phyloP scores from a whole-genome alignment of 2,329 filamentous ascomycete species.

The Didymella keratinophila region DNA sequence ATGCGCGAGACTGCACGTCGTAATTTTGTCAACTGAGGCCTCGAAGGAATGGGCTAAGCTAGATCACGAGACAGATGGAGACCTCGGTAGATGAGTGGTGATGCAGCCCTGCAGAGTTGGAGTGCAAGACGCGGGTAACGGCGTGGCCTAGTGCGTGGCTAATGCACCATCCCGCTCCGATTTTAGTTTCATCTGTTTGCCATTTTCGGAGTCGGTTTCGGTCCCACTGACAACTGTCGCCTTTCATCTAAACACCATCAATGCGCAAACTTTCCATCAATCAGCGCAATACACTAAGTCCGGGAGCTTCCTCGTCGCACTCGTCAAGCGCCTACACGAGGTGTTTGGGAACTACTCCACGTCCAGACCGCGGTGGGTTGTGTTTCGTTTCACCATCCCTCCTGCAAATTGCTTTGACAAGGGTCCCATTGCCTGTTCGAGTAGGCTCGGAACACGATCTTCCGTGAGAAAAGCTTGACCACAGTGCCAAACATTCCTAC shows the following conservation, averaged over 20 bases:
- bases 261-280: slow-evolving; percentile 31
- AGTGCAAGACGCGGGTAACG: not conserved
- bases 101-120: not conserved
- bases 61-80: not conserved
- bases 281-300: slow-evolving; percentile 13
- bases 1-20: not conserved
- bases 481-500: slow-evolving; percentile 4
- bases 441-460: slow-evolving; percentile 19
- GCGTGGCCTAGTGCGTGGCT: not conserved
- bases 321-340: slow-evolving; percentile 4
- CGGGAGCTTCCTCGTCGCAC: not conserved
- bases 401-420: slow-evolving; percentile 24
- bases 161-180: slow-evolving; percentile 5
- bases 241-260: not conserved
- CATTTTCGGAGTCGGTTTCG: slow-evolving; percentile 1
- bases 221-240: slow-evolving; percentile 3
- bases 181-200: slow-evolving; percentile 5
- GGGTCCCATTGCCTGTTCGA: slow-evolving; percentile 17
- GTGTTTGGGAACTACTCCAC: slow-evolving; percentile 13
- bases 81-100: not conserved
- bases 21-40: not conserved
- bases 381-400: slow-evolving; percentile 36
- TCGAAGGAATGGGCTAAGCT: not conserved
- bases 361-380: slow-evolving; percentile 17
- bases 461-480: slow-evolving; percentile 22